Percentiles rank a stretch among this genome's conserved stretches.
phyloP scores from a whole-genome alignment of 78 protist genomes.

The Guillardia theta region DNA sequence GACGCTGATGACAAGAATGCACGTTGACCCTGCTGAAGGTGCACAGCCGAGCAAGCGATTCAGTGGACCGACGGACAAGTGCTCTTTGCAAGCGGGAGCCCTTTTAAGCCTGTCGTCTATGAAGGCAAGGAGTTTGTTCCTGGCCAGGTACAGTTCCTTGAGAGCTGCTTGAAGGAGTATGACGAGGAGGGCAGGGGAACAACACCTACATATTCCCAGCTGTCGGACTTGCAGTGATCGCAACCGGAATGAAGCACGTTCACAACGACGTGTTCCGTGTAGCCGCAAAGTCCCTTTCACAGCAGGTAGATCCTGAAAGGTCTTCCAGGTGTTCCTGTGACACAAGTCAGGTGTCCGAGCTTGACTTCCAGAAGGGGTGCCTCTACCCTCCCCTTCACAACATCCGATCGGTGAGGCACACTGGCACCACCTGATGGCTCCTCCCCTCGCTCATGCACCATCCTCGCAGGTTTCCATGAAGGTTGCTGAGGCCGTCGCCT shows the following conservation, averaged over 20 bases:
- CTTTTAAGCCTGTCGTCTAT: constrained; percentile 51
- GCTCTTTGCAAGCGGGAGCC: constrained; percentile 66
- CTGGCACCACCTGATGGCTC: too few species aligned
- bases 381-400: neutral
- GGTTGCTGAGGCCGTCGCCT: too few species aligned
- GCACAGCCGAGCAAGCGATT: constrained; percentile 47
- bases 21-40: too few species aligned
- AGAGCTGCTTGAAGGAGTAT: too few species aligned
- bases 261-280: neutral
- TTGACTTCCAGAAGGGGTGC: neutral
- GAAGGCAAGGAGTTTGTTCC: neutral
- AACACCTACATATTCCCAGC: constrained; percentile 77
- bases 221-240: constrained; percentile 56
- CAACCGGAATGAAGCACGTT: neutral
- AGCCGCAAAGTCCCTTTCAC: neutral
- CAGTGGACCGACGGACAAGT: constrained; percentile 56
- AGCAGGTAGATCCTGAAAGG: too few species aligned
- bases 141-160: neutral
- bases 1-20: too few species aligned
- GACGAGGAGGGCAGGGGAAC: too few species aligned
- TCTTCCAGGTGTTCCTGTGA: too few species aligned
- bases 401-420: neutral
- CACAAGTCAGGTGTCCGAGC: neutral
- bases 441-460: too few species aligned
- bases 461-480: too few species aligned